phyloP scores from a whole-genome alignment of 805 yeast species.

The Maudiozyma turicensis region DNA sequence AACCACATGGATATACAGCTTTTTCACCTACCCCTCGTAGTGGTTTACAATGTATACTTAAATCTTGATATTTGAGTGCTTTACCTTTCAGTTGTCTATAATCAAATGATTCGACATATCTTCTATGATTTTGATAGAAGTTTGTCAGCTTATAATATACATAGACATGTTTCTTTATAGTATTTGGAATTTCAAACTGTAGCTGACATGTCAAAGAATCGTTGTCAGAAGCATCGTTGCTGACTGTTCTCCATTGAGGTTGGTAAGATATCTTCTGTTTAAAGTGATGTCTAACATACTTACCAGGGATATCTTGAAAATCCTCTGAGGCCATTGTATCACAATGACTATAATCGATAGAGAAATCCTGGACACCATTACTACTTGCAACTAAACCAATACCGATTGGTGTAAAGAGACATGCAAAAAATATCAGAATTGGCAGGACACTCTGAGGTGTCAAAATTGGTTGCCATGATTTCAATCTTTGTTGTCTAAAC shows the following conservation, averaged over 20 bases:
- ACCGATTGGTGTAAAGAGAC: constrained; percentile 85
- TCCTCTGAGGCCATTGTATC: constrained; percentile 36
- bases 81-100: constrained; percentile 71
- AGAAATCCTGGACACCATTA: constrained; percentile 64
- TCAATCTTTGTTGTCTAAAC: constrained; percentile 60
- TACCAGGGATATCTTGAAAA: constrained; percentile 47
- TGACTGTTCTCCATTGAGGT: constrained; percentile 56
- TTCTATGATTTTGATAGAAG: constrained; percentile 90
- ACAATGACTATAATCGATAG: constrained; percentile 71
- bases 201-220: constrained; percentile 44
- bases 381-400: constrained; percentile 73
- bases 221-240: constrained; percentile 26
- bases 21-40: constrained; percentile 25
- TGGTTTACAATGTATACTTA: constrained; percentile 37
- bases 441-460: constrained; percentile 91
- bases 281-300: constrained; percentile 55
- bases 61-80: constrained; percentile 43
- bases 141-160: constrained; percentile 81
- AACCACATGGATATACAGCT: constrained; percentile 68
- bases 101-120: constrained; percentile 80
- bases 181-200: constrained; percentile 62
- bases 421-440: constrained; percentile 58
- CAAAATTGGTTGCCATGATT: constrained; percentile 73
- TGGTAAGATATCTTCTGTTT: constrained; percentile 27
- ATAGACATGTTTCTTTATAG: constrained; percentile 60